These are phyloP conservation scores for Cladosporium oxysporum DNA, from an alignment of 2,329 filamentous ascomycete species.

Conservation along the genomic window DNA sequence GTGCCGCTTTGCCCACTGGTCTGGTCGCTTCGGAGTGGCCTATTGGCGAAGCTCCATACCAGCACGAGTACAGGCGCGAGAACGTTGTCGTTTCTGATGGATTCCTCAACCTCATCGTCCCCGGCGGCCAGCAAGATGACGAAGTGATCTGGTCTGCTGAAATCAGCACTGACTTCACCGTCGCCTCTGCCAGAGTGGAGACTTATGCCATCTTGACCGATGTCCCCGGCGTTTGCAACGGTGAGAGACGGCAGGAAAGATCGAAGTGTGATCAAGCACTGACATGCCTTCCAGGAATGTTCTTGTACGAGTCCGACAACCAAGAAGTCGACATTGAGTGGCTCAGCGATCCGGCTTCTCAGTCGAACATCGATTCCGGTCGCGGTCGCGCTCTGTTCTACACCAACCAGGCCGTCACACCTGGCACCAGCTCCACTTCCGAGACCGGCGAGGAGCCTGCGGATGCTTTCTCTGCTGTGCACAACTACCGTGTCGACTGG, in stretches of 20 bases:
- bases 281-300: slow-evolving; percentile 23
- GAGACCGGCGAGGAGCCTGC: slow-evolving; percentile 16
- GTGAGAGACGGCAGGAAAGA: background rate
- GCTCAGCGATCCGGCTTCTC: slow-evolving; percentile 24
- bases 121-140: slow-evolving; percentile 14
- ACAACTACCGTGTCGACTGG: slow-evolving; percentile 32
- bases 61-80: slow-evolving; percentile 5
- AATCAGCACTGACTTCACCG: slow-evolving; percentile 22
- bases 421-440: slow-evolving; percentile 2
- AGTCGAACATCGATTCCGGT: slow-evolving; percentile 22
- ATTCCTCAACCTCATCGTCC: slow-evolving; percentile 24
- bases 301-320: slow-evolving; percentile 26
- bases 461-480: slow-evolving; percentile 21
- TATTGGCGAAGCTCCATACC: background rate
- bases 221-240: slow-evolving; percentile 24
- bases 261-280: background rate
- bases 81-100: slow-evolving; percentile 19
- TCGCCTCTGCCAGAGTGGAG: slow-evolving; percentile 24
- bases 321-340: slow-evolving; percentile 33
- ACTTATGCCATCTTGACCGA: slow-evolving; percentile 25
- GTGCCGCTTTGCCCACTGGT: slow-evolving; percentile 7
- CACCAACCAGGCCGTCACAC: slow-evolving; percentile 25
- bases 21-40: slow-evolving; percentile 1
- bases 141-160: slow-evolving; percentile 23
- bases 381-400: slow-evolving; percentile 24